These are phyloP conservation scores for Halenospora varia DNA, from an alignment of 495 filamentous ascomycete genomes.

Conservation along the genomic window DNA sequence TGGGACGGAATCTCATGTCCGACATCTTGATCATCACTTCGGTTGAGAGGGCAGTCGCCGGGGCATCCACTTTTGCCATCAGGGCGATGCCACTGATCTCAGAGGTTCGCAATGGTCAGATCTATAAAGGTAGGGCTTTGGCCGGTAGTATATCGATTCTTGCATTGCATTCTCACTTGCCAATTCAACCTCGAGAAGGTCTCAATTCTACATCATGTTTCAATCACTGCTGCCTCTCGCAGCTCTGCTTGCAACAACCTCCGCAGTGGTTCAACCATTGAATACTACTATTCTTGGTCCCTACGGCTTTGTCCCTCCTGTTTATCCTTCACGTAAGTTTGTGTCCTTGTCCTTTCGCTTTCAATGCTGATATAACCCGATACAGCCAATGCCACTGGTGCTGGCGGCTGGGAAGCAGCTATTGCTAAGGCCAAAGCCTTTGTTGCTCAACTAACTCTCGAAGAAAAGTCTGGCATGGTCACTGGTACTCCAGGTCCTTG, in stretches of 20 bases:
- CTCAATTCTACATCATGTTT: constrained; percentile 18
- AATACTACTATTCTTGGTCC: constrained; percentile 12
- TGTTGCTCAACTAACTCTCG: constrained; percentile 50
- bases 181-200: too few relatives aligned
- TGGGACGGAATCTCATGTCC: neutral
- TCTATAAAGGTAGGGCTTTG: too few relatives aligned
- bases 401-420: constrained; percentile 41
- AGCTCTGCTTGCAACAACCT: constrained; percentile 6
- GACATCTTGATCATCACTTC: neutral
- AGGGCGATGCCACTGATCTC: neutral
- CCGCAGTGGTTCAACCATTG: constrained; percentile 5
- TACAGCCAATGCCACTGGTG: constrained; percentile 12
- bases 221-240: constrained; percentile 7
- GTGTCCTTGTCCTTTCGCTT: too few relatives aligned
- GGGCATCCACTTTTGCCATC: neutral
- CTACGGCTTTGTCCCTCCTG: constrained; percentile 49
- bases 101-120: too few relatives aligned
- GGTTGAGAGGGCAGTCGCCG: neutral
- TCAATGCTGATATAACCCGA: neutral
- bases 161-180: neutral
- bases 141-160: neutral
- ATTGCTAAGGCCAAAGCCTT: constrained; percentile 45
- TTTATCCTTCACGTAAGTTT: constrained; percentile 50
- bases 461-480: constrained; percentile 49
- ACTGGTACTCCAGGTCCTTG: constrained; percentile 12